Evolutionary conservation across 2,329 filamentous ascomycete species (phyloP), one percentile per base, ranked within the genome.

Genomic region (Rhytidhysteron rufulum): DNA sequence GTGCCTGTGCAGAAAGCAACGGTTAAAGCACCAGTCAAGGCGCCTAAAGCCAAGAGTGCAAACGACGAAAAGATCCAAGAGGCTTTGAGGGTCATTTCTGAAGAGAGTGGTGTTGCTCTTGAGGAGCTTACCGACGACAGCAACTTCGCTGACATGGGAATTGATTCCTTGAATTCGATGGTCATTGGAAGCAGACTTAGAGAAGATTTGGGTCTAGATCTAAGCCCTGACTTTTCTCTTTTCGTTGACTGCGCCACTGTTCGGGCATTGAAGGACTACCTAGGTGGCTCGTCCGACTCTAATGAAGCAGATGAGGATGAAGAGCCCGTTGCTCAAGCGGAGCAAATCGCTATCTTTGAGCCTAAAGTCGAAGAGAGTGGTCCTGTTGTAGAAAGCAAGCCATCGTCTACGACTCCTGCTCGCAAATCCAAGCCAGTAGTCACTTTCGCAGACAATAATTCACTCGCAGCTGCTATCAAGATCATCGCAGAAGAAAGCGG

Each of bases 161-260:
- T 63, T 15, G 58, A 63, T 43, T 58, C 56, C 32, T 44, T 63
- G 5, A 37, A 57, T 13, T 44, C 44, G 11, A 36, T 63, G 19
- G 48, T 47, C 16, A 51, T 63, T 21, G 41, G 37, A 2, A 42
- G 42, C n/a, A 40, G 51, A 11, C 44, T 61, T 19, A 37, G 44
- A 20, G 57, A 60, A 18, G 48, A 60, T 37, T 46, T 62, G 13
- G 55, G 50, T 10, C 29, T 62, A 11, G 55, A 51, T 11, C 29
- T 54, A 13, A 50, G 54, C 15, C 21, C 50, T 6, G 42, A 47
- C 8, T 33, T 37, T 19, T 19, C 39, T 5, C 17, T 79, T n/a
- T 79, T 79, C 60, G 72, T 73, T 10, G 75, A 79, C 40, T 70
- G 73, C 38, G 70, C 74, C 2, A 77, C 74, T 4, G 71, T 79